Conservation (phyloP, 2,329 filamentous ascomycete genomes). For the Trichoderma koningiopsis region DNA sequence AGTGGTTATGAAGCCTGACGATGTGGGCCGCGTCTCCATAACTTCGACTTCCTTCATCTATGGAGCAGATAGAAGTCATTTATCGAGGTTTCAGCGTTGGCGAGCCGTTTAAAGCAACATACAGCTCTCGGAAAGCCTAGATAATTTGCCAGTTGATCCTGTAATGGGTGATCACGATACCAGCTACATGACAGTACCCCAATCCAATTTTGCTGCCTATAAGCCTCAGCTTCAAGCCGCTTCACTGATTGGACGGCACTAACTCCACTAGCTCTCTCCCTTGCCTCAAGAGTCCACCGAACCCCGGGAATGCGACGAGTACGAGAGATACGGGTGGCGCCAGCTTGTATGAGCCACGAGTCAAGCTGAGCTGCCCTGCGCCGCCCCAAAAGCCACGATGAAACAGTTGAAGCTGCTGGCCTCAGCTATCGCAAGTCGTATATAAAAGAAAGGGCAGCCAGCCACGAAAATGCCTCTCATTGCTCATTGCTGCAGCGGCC, state of each 20-base stretch:
- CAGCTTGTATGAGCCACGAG: not conserved
- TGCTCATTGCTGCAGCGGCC: not conserved
- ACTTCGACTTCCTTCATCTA: not conserved
- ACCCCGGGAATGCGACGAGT: conserved; percentile 14
- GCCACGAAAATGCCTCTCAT: not conserved
- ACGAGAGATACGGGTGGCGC: conserved; percentile 16
- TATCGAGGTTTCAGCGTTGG: too few species aligned
- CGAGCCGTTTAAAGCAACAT: not conserved
- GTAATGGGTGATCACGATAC: not conserved
- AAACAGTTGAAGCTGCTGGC: not conserved
- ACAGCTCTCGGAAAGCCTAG: not conserved
- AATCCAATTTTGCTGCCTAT: not conserved
- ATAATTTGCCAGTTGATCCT: not conserved
- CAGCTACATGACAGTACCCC: too few species aligned
- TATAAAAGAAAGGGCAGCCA: not conserved
- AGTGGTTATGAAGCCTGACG: not conserved
- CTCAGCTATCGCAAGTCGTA: not conserved
- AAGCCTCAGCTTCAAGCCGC: not conserved
- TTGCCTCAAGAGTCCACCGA: conserved; percentile 16
- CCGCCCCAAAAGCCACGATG: not conserved
- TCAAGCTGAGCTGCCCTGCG: not conserved
- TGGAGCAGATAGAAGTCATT: not conserved
- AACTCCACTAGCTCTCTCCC: not conserved
- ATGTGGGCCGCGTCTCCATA: not conserved
- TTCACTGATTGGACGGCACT: not conserved